Conservation (phyloP, 1,284 basidiomycete genomes). For the Inonotus hispidus region DNA sequence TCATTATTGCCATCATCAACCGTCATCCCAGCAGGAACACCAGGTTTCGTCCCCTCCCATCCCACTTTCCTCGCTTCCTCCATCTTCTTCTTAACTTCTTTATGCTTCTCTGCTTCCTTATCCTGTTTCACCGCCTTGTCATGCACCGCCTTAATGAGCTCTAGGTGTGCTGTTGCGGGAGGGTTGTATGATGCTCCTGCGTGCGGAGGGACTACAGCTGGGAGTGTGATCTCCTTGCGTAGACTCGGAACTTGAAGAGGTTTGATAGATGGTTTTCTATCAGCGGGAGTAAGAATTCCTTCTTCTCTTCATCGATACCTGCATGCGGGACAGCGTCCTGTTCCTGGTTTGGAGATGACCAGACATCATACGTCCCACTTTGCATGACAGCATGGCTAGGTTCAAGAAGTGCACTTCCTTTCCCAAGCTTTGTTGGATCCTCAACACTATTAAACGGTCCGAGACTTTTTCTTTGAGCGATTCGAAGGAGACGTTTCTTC, state of each 20-base stretch:
- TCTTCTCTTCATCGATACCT: slow-evolving; percentile 37
- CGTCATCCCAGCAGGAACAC: slow-evolving; percentile 51
- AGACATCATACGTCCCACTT: slow-evolving; percentile 74
- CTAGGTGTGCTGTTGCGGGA: slow-evolving; percentile 67
- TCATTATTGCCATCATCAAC: slow-evolving; percentile 43
- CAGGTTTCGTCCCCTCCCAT: slow-evolving; percentile 23
- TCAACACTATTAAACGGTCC: slow-evolving; percentile 68
- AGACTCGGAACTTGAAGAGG: slow-evolving; percentile 44
- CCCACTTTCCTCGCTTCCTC: slow-evolving; percentile 39
- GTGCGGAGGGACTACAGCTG: slow-evolving; percentile 73
- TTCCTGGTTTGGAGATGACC: slow-evolving; percentile 37
- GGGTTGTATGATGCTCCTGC: slow-evolving; percentile 96
- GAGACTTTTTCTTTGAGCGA: slow-evolving; percentile 62
- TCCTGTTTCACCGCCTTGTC: slow-evolving; percentile 60
- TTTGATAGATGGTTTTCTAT: slow-evolving; percentile 26
- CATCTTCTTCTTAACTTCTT: slow-evolving; percentile 51
- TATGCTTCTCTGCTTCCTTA: slow-evolving; percentile 49
- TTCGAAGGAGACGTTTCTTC: slow-evolving; percentile 68
- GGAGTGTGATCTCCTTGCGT: slow-evolving; percentile 49
- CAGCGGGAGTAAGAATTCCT: slow-evolving; percentile 24
- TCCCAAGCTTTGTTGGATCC: slow-evolving; percentile 57
- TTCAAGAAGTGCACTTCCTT: slow-evolving; percentile 56
- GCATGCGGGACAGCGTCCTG: slow-evolving; percentile 24
- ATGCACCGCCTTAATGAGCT: slow-evolving; percentile 68
- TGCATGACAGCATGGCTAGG: slow-evolving; percentile 61